These are phyloP conservation scores for Vigna angularis DNA, from an alignment of 306 rosid genomes.

Conservation along the genomic window DNA sequence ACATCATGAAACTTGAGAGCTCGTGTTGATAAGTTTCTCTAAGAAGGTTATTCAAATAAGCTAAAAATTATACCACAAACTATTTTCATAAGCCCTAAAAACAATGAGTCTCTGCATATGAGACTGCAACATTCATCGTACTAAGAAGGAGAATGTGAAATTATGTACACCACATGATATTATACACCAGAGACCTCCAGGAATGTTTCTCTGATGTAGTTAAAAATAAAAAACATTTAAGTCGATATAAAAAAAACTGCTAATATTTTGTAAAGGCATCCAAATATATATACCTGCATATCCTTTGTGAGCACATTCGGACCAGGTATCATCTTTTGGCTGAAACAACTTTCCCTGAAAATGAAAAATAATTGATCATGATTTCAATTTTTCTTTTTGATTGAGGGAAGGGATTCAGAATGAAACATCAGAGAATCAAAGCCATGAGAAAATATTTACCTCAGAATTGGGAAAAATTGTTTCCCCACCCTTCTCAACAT, in stretches of 20 bases:
- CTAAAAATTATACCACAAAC: too few species aligned
- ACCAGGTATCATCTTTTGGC: conserved; percentile 59
- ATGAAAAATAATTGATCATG: conserved; percentile 31
- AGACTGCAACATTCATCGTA: neutral
- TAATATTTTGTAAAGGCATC: neutral
- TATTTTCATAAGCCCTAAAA: too few species aligned
- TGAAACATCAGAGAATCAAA: conserved; percentile 29
- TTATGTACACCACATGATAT: neutral
- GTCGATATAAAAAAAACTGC: neutral
- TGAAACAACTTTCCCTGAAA: conserved; percentile 60
- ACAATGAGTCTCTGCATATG: neutral
- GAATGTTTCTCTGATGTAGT: conserved; percentile 35
- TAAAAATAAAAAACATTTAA: neutral
- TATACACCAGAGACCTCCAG: conserved; percentile 7
- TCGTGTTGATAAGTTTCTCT: too few species aligned
- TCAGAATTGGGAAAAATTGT: conserved; percentile 80
- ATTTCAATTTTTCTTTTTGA: conserved; percentile 3
- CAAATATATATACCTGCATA: conserved; percentile 71
- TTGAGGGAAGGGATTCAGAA: neutral
- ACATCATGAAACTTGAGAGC: too few species aligned
- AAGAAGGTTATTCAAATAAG: too few species aligned
- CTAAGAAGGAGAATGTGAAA: neutral
- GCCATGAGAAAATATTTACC: conserved; percentile 55
- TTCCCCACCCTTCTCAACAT: conserved; percentile 91
- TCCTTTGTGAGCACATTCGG: conserved; percentile 84